Evolutionary conservation across 192 early-diverging fungal genomes (phyloP), one percentile per base, ranked within the genome.

Genomic region (Dissophora globulifera): DNA sequence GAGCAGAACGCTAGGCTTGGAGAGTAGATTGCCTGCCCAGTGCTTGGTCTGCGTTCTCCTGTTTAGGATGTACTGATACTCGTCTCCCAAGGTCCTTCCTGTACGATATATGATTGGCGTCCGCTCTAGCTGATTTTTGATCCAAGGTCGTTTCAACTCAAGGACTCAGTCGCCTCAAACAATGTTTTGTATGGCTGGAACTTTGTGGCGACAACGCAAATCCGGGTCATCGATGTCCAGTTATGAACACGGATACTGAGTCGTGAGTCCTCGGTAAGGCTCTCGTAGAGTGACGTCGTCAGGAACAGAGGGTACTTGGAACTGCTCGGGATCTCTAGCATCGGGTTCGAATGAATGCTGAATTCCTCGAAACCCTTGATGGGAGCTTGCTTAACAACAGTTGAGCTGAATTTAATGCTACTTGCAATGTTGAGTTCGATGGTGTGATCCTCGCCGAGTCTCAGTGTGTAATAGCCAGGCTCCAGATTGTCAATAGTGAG

Each of bases 51-150:
- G 79, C 4, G 67, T 57, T 51, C 48, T 76, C 40, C 84, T 68
- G 19, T 85, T 80, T 47, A 85, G n/a, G 7, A 85, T 80, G 49
- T 85, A 85, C 38, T 85, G 82, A 42, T 85, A 78, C 29, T 85
- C 84, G 30, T 85, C 84, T 10, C 84, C 74, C 3, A 85, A 31
- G 12, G 67, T 60, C 17, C 80, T 52, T 2, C 79, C 78, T 20
- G 64, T 67, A 4, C 79, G 22, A n/a, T 47, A 76, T 0, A 46
- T 25, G 0, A 58, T 56, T 26, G 20, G 1, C 3, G 33, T 58
- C 22, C 32, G 32, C 20, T 61, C 46, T 1, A 46, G 52, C 19
- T 67, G 59, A 7, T 5, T 5, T 45, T 25, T 59, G 11, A n/a
- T 2, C 72, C 58, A 61, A 0, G 52, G 58, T 7, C 4, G 25